Percentiles rank a stretch among this genome's conserved stretches.
Conservation (phyloP, 805 yeast species). For the Kluyveromyces wickerhamii region DNA sequence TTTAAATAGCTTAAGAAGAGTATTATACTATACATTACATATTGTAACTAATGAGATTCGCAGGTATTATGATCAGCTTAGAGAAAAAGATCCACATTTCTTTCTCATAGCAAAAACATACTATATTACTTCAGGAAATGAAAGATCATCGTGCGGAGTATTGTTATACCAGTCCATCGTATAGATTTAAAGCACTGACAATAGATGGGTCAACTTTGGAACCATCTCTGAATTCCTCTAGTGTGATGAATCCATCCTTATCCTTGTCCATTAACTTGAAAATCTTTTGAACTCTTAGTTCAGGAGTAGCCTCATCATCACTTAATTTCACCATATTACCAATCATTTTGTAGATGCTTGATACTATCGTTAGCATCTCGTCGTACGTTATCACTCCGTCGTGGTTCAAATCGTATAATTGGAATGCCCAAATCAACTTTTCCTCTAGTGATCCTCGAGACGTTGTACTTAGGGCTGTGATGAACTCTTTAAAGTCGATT, state of each 20-base stretch:
- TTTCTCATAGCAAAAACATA: too few relatives aligned
- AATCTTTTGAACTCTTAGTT: constrained; percentile 72
- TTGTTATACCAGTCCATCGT: constrained; percentile 70
- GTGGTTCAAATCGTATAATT: constrained; percentile 72
- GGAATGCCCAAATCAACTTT: constrained; percentile 84
- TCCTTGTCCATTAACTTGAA: constrained; percentile 69
- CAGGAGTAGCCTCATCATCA: constrained; percentile 90
- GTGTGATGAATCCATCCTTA: constrained; percentile 57
- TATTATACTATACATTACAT: too few relatives aligned
- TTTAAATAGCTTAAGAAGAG: constrained; percentile 37
- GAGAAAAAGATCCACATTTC: too few relatives aligned
- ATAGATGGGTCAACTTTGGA: constrained; percentile 73
- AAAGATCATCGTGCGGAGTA: too few relatives aligned
- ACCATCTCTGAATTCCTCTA: constrained; percentile 79
- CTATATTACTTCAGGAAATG: too few relatives aligned
- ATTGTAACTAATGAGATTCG: too few relatives aligned
- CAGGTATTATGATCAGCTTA: too few relatives aligned
- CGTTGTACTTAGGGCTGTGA: constrained; percentile 77
- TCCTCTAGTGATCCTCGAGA: constrained; percentile 81
- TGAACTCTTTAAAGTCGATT: constrained; percentile 88
- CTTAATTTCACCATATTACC: constrained; percentile 88
- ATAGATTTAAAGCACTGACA: constrained; percentile 65
- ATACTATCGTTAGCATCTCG: constrained; percentile 73
- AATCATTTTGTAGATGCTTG: constrained; percentile 87
- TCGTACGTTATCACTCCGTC: constrained; percentile 69